Evolutionary conservation across 768 basidiomycete species (phyloP).

Genomic region (Punctularia strigosozonata): DNA sequence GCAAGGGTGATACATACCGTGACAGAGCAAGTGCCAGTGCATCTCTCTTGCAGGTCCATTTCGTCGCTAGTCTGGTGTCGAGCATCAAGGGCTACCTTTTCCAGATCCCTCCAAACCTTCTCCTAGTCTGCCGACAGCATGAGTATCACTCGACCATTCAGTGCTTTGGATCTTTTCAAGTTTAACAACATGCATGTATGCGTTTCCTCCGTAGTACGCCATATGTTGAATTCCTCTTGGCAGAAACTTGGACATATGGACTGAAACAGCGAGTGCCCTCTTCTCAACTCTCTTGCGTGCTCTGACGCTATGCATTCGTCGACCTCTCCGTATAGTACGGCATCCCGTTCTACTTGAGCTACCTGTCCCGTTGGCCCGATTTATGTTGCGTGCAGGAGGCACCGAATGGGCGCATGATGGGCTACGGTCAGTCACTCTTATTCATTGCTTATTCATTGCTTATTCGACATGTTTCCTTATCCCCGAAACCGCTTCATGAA

Average conservation of each 20-base stretch:
- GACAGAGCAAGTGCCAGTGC: too few relatives aligned
- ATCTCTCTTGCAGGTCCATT: too few relatives aligned
- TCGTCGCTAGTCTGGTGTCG: too few relatives aligned
- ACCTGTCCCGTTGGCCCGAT: constrained; percentile 88
- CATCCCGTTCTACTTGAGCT: constrained; percentile 79
- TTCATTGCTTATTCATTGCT: constrained; percentile 3
- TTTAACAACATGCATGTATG: constrained; percentile 78
- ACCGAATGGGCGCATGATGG: constrained; percentile 78
- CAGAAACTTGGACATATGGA: constrained; percentile 94
- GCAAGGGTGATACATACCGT: too few relatives aligned
- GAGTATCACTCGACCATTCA: constrained; percentile 81
- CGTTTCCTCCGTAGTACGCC: background rate
- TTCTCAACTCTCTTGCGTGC: background rate
- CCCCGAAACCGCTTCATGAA: background rate
- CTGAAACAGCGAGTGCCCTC: constrained; percentile 71
- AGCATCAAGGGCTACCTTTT: too few relatives aligned
- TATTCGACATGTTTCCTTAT: constrained; percentile 1
- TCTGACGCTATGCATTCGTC: background rate
- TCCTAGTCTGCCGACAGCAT: too few relatives aligned
- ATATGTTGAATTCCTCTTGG: constrained; percentile 5
- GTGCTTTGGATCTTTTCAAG: constrained; percentile 80
- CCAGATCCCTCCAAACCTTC: too few relatives aligned
- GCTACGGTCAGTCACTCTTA: constrained; percentile 61
- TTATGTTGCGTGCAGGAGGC: constrained; percentile 77
- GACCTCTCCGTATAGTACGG: constrained; percentile 50